Evolutionary conservation across 495 filamentous ascomycete genomes (phyloP).

Genomic region (Tuber umbilicatum): DNA sequence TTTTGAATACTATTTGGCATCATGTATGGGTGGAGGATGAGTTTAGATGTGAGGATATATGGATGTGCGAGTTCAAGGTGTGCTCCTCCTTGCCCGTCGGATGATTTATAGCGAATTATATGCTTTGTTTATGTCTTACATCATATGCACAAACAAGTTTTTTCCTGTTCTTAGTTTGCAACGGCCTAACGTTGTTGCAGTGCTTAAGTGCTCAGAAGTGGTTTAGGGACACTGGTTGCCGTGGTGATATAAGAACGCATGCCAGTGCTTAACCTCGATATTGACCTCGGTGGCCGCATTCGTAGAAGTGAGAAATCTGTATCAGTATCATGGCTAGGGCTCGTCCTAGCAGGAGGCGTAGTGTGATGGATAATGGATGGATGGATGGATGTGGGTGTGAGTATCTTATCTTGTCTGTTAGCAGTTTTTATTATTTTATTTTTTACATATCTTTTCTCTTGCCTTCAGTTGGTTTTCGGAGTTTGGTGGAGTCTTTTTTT

Average conservation of each 20-base stretch:
- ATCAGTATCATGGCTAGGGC: not conserved
- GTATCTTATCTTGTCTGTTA: slow-evolving; percentile 18
- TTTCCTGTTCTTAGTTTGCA: not conserved
- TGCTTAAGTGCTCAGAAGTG: not conserved
- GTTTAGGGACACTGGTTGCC: not conserved
- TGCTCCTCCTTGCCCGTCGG: not conserved
- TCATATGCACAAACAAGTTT: not conserved
- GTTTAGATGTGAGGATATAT: not conserved
- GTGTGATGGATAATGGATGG: not conserved
- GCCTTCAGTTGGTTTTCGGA: slow-evolving; percentile 1
- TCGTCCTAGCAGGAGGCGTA: not conserved
- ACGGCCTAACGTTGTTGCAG: not conserved
- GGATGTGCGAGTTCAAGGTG: no score
- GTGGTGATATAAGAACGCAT: not conserved
- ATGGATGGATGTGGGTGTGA: not conserved
- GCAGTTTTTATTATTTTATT: slow-evolving; percentile 14
- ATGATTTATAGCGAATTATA: not conserved
- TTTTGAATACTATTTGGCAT: no score
- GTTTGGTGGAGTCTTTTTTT: not conserved
- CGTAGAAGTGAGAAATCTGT: slow-evolving; percentile 45
- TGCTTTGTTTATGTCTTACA: not conserved
- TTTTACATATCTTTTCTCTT: slow-evolving; percentile 12
- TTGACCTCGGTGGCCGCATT: slow-evolving; percentile 55
- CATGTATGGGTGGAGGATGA: no score
- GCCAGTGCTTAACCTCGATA: not conserved